Evolutionary conservation across 352 stramenopile species (phyloP), one percentile per base, ranked within the genome.

Genomic region (Pythium aristosporum): DNA sequence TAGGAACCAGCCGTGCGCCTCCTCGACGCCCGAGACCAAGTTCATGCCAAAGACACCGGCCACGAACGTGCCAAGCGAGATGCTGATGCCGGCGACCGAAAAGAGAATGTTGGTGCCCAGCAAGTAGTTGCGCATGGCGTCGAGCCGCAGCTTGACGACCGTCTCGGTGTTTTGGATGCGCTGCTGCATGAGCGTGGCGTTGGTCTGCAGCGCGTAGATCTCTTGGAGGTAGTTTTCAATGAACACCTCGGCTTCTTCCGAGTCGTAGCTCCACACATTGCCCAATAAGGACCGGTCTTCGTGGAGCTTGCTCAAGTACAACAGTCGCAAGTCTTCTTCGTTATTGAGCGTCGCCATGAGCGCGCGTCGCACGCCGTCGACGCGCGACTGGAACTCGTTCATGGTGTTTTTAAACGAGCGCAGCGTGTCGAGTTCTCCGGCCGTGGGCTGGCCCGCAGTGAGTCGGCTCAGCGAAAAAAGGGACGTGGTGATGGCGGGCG

Each of bases 151-250:
- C 73, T 80, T 91, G 25, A 92, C 82, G 37, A 92, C 61, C 46
- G 76, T 91, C 68, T 92, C 84, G 8, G 84, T 90, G 57, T 90
- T 92, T 28, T 80, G 74, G 51, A 92, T 91, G 37, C 84, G 80
- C 47, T 89, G 75, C 53, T 88, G 80, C 67, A 93, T 76, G 34
- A 93, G 54, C 28, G 65, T 74, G 3, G 50, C 25, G 66, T 74
- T 4, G 77, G 80, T 65, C 89, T 88, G 2, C 81, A 89, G 16
- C 77, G 77, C 8, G 80, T 92, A 87, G 41, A 92, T 91, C 34
- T 92, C 82, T 72, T 88, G 80, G 5, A 91, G 66, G 44, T 91
- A 91, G 42, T 83, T 88, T 57, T 91, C 80, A 57, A 91, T 84
- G 34, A 91, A 28, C 20, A 85, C 78, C 73, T 91, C 81, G 21